Evolutionary conservation across 768 basidiomycete species (phyloP).

Genomic region (Collybiopsis confluens): DNA sequence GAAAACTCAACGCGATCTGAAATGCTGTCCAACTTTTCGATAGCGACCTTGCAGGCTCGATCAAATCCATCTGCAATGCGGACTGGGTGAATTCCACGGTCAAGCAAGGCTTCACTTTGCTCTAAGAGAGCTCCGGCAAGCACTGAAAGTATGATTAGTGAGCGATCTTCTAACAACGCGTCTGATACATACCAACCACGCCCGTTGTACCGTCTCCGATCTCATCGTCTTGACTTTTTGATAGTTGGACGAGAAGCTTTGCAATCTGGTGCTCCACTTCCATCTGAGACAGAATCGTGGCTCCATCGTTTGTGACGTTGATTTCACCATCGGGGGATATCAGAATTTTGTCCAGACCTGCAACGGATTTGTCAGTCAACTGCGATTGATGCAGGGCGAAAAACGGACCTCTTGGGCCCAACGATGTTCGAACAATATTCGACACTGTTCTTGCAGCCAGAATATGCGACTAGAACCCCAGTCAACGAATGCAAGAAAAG

Average conservation of each 20-base stretch:
- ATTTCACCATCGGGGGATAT: constrained; percentile 98
- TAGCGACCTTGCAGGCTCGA: constrained; percentile 85
- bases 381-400: constrained; percentile 6
- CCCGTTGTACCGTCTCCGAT: constrained; percentile 99
- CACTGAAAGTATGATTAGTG: constrained; percentile 41
- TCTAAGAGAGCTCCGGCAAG: constrained; percentile 97
- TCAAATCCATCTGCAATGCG: constrained; percentile 99
- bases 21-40: constrained; percentile 85
- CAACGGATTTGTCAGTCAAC: not conserved
- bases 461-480: constrained; percentile 74
- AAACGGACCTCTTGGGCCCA: constrained; percentile 83
- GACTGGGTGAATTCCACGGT: constrained; percentile 98
- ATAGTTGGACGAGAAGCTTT: constrained; percentile 92
- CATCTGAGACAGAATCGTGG: constrained; percentile 98
- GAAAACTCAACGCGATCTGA: constrained; percentile 89
- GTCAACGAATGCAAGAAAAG: constrained; percentile 10
- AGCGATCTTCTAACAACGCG: not conserved
- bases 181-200: constrained; percentile 79
- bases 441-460: constrained; percentile 91
- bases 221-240: constrained; percentile 98
- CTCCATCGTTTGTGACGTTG: constrained; percentile 98
- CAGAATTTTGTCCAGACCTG: constrained; percentile 92
- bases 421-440: constrained; percentile 91
- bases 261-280: constrained; percentile 99
- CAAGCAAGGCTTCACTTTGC: constrained; percentile 92